Evolutionary conservation across 441 rosid genomes (phyloP).

Genomic region (Euphorbia schlechtendalii): DNA sequence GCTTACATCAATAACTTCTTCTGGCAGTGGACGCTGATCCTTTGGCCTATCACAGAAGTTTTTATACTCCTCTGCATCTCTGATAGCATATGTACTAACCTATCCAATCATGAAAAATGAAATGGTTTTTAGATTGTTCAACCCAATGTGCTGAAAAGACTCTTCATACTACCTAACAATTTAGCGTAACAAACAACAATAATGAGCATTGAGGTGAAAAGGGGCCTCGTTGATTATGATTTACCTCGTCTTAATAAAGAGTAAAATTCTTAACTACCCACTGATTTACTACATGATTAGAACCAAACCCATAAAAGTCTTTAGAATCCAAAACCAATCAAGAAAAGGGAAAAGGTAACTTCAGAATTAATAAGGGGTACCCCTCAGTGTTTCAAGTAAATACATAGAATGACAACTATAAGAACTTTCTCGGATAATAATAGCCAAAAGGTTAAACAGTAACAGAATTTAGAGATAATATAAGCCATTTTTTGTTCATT

Average conservation of each 20-base stretch:
- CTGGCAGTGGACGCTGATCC: slow-evolving; percentile 80
- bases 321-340: background rate
- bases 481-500: background rate
- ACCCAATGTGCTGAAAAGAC: slow-evolving; percentile 1
- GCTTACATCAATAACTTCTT: slow-evolving; percentile 84
- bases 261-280: background rate
- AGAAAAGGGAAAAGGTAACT: background rate
- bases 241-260: background rate
- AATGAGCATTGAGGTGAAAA: background rate
- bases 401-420: background rate
- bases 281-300: background rate
- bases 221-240: background rate
- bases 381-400: slow-evolving; percentile 5
- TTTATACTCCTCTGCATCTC: slow-evolving; percentile 85
- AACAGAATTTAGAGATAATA: background rate
- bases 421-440: background rate
- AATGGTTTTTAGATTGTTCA: background rate
- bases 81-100: slow-evolving; percentile 74
- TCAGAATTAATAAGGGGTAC: background rate
- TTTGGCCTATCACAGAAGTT: slow-evolving; percentile 75
- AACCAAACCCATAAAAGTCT: background rate
- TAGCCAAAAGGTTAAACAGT: background rate
- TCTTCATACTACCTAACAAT: background rate
- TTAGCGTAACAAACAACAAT: too few relatives aligned
- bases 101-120: slow-evolving; percentile 21